Evolutionary conservation across 768 basidiomycete genomes (phyloP).

Genomic region (Boletellus sp.): DNA sequence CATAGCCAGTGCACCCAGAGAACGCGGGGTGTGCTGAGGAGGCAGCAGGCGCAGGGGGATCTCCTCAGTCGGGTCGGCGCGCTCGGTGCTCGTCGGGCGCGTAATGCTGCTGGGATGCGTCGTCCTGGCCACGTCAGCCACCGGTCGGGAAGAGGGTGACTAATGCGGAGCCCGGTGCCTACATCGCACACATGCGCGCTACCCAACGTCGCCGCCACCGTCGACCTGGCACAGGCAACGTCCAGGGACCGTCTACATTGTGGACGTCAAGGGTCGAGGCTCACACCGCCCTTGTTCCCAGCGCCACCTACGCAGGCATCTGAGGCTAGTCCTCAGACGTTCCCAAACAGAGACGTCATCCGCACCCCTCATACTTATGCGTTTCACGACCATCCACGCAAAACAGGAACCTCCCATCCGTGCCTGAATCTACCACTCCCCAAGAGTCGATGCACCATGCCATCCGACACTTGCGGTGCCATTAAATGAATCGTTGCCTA

Average conservation of each 20-base stretch:
- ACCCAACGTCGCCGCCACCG: too few species aligned
- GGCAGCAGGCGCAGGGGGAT: conserved; percentile 22
- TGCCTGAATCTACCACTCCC: conserved; percentile 3
- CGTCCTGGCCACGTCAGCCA: background rate
- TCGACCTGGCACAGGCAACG: too few species aligned
- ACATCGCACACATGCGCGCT: too few species aligned
- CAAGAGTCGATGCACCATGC: background rate
- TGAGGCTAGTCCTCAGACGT: too few species aligned
- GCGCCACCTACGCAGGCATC: too few species aligned
- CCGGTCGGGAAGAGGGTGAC: background rate
- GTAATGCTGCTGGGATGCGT: conserved; percentile 9
- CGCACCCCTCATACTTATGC: too few species aligned
- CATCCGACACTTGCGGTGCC: background rate
- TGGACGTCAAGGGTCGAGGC: too few species aligned
- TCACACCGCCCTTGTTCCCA: too few species aligned
- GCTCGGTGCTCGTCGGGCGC: conserved; percentile 3
- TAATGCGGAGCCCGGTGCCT: background rate
- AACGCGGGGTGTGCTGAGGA: background rate
- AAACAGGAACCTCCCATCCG: background rate
- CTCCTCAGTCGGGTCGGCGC: conserved; percentile 17
- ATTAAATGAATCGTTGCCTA: background rate
- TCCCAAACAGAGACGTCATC: background rate
- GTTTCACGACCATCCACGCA: background rate
- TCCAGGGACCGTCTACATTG: too few species aligned
- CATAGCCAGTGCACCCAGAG: conserved; percentile 24